Evolutionary conservation across 2,329 filamentous ascomycete species (phyloP), one percentile per base, ranked within the genome.

Genomic region (Pseudocercospora ulei): DNA sequence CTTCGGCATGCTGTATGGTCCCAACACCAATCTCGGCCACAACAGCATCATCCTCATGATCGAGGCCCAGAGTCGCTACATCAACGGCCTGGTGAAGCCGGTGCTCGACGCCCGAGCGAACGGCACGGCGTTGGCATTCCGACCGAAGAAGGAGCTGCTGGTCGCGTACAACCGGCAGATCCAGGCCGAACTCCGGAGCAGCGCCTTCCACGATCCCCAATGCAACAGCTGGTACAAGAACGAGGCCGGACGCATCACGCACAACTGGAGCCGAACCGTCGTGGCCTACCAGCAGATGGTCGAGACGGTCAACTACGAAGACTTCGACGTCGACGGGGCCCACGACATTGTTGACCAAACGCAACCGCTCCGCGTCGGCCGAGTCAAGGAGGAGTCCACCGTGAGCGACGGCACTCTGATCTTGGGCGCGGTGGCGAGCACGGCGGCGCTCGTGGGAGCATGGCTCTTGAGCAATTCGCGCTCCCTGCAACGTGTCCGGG

Each of bases 31-130:
- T 36, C 52, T 61, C 0, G 72, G 56, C 7, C 54, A 57, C 35
- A 74, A 72, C 44, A 67, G 63, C 38, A 75, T 76, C 48, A 70
- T 76, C 46, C 60, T 75, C n/a, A 76, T 75, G 72, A 73, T 76
- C 44, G 73, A 76, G 51, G 66, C 71, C 2, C 72, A 76, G 48
- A 65, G 62, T 2, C 63, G 67, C 2, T 76, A 75, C 50, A 65
- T 76, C 40, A 70, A 66, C 42, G 61, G 60, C 0, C 47, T 76
- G 22, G 65, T 76, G 30, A 51, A 53, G 0, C 62, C 67, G 4
- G 64, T 77, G 1, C 61, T 74, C 1, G 55, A 60, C 5, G 70
- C 70, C 0, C 57, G 65, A 7, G 47, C 52, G 9, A 43, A 56
- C 1, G 65, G 67, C 5, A 43, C 58, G n/a, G 54, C 55, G 0